These are phyloP conservation scores for Sarocladiaceae sp. DNA, from an alignment of 2,329 filamentous ascomycete species.

Conservation along the genomic window DNA sequence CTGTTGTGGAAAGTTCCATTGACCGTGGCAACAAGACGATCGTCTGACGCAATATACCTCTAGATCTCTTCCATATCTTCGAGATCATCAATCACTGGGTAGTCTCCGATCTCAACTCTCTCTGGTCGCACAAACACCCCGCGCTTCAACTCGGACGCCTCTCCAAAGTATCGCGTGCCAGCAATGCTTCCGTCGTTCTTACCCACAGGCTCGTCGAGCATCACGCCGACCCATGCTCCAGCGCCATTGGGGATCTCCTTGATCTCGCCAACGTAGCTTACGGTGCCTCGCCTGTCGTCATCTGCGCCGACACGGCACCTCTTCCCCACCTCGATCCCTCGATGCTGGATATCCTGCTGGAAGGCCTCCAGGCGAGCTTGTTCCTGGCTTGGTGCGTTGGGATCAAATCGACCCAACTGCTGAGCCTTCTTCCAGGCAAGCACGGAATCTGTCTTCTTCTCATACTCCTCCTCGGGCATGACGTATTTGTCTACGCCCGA, in stretches of 20 bases:
- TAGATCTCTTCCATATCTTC: conserved; percentile 73
- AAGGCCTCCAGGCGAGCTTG: conserved; percentile 64
- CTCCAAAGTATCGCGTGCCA: conserved; percentile 62
- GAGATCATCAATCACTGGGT: conserved; percentile 61
- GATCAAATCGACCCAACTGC: conserved; percentile 94
- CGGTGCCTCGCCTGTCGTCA: conserved; percentile 61
- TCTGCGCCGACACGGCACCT: conserved; percentile 61
- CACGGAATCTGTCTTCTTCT: conserved; percentile 78
- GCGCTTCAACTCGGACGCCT: conserved; percentile 57
- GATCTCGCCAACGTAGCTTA: conserved; percentile 68
- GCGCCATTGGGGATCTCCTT: conserved; percentile 62
- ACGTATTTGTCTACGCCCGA: conserved; percentile 82
- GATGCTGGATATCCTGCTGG: conserved; percentile 61
- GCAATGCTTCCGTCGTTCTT: conserved; percentile 76
- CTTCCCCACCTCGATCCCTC: conserved; percentile 58
- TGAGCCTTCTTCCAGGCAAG: conserved; percentile 93
- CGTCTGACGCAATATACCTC: neutral
- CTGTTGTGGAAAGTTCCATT: no score
- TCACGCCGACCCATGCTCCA: conserved; percentile 67
- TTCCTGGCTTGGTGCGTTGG: conserved; percentile 67
- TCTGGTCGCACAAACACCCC: conserved; percentile 77
- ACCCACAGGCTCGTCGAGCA: conserved; percentile 72
- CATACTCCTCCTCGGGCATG: conserved; percentile 81
- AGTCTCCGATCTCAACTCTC: conserved; percentile 71
- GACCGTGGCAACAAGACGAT: no score